Evolutionary conservation across 495 filamentous ascomycete species (phyloP), one percentile per base, ranked within the genome.

Genomic region (Talaromyces proteolyticus): DNA sequence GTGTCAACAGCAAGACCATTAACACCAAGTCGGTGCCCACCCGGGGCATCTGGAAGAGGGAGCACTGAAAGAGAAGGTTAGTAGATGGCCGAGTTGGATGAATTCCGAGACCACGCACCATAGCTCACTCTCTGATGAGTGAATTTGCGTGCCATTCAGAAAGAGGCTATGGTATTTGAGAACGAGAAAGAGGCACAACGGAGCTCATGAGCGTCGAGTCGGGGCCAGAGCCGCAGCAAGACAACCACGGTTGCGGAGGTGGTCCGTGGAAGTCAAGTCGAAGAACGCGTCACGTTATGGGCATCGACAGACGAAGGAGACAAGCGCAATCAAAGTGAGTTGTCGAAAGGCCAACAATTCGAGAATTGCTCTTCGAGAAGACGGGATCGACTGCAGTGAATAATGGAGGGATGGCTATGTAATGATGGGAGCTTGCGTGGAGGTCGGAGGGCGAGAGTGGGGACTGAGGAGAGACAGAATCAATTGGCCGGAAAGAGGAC

Each of bases 1-100:
- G 75, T 74, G 68, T 97, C 94, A 26, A 96, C 81, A 40, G 90
- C 86, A 56, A 98, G 77, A 52, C 92, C 90, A 68, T 96, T 96
- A 49, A 97, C 91, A 48, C 93, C 93, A 45, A 97, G 76, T 58
- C 91, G 81, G 72, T 98, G 93, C 48, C 92, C 92, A 48, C 87
- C 88, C 16, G 88, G 83, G 38, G 90, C 89, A 70, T 95, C 89
- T 52, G 91, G 89, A 44, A 93, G 87, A 62, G 95, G 93, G 55
- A 98, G 81, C 68, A 98, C 93, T 98, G 60, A 23, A 44, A 55
- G 47, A 56, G 16, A 52, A 39, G 40, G 43, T 37, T 22, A 43
- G 22, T 10, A 6, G 29, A 25, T 19, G 1, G 6, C 12, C 3
- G 25, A 7, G 21, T 42, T 10, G 37, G 16, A 25, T 16, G 47